Evolutionary conservation across 441 rosid genomes (phyloP).

Genomic region (California macrophylla): DNA sequence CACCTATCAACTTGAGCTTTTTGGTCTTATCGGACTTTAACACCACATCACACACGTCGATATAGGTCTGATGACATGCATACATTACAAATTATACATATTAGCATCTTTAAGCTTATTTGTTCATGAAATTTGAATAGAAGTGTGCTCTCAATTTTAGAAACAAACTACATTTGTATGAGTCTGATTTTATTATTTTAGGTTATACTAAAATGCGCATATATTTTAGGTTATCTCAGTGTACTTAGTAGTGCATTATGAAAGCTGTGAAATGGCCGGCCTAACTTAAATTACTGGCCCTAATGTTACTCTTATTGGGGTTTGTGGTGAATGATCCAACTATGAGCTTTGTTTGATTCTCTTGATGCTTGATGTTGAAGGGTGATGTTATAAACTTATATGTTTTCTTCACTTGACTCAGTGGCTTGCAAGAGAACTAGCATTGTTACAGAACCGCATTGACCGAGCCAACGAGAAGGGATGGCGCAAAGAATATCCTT

Average conservation of each 20-base stretch:
- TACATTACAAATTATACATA: neutral
- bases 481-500: slow-evolving; percentile 96
- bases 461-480: slow-evolving; percentile 84
- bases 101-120: neutral
- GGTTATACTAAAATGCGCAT: neutral
- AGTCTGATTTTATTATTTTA: too few species aligned
- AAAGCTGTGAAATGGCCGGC: neutral
- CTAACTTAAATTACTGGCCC: slow-evolving; percentile 1
- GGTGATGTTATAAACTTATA: slow-evolving; percentile 17
- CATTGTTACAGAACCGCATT: slow-evolving; percentile 47
- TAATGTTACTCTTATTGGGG: neutral
- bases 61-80: neutral
- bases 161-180: neutral
- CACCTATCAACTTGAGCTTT: too few species aligned
- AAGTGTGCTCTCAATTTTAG: neutral
- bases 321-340: neutral
- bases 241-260: neutral
- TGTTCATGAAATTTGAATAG: neutral
- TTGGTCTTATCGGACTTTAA: too few species aligned
- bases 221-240: neutral
- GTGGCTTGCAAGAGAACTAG: slow-evolving; percentile 69
- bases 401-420: slow-evolving; percentile 23
- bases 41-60: too few species aligned
- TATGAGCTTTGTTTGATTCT: neutral
- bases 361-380: slow-evolving; percentile 5